These are phyloP conservation scores for Linnemannia elongata DNA, from an alignment of 192 early-diverging fungal genomes.

Conservation along the genomic window DNA sequence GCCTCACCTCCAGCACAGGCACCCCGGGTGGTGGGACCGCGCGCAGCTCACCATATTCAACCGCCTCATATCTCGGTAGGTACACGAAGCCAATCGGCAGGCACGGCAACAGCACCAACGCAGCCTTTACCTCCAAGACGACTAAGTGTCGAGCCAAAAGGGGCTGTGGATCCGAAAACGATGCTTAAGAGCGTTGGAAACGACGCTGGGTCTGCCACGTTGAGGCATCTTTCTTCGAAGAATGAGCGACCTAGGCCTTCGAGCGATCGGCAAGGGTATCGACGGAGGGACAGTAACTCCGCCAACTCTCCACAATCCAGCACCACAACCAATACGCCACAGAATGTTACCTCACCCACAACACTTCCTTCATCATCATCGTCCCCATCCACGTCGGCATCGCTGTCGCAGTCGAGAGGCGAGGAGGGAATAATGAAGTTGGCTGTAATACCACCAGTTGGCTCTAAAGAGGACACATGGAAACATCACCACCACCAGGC, in stretches of 20 bases:
- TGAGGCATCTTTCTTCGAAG: not conserved
- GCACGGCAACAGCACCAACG: not conserved
- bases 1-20: slow-evolving; percentile 8
- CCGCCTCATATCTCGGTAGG: not conserved
- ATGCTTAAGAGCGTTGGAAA: not conserved
- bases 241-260: not conserved
- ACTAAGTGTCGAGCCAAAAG: not conserved
- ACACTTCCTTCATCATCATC: not conserved
- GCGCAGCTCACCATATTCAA: slow-evolving; percentile 11
- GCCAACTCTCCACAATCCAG: not conserved
- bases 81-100: not conserved
- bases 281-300: not conserved
- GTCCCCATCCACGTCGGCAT: not conserved
- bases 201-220: not conserved
- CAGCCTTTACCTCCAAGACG: not conserved
- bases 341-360: not conserved
- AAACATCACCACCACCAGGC: slow-evolving; percentile 32
- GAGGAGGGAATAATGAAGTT: slow-evolving; percentile 38
- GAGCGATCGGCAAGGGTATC: not conserved
- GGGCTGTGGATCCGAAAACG: not conserved
- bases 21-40: not conserved
- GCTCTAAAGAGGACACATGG: slow-evolving; percentile 24
- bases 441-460: slow-evolving; percentile 37
- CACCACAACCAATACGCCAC: not conserved
- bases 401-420: not conserved